Percentiles rank a stretch among this genome's conserved stretches.
Evolutionary conservation across 139 green algal species (phyloP).

Genomic region (Desmodesmus armatus): DNA sequence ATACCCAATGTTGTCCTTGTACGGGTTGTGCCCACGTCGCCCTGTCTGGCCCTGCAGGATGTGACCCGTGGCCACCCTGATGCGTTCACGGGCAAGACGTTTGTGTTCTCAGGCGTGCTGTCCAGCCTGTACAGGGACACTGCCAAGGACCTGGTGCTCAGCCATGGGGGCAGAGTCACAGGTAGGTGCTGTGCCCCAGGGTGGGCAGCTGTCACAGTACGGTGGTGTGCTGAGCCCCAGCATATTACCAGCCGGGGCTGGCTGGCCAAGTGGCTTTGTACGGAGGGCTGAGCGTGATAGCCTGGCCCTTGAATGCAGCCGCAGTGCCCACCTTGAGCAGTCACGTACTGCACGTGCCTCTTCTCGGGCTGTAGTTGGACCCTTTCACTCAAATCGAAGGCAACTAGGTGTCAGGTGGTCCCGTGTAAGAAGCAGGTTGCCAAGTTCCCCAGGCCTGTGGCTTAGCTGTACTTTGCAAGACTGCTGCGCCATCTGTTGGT

Average conservation of each 20-base stretch:
- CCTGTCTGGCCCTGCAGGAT: slow-evolving; percentile 54
- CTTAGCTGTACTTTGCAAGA: not conserved
- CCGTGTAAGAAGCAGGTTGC: not conserved
- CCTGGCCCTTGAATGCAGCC: not conserved
- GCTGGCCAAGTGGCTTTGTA: not conserved
- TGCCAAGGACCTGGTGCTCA: slow-evolving; percentile 87
- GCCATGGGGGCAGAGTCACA: slow-evolving; percentile 77
- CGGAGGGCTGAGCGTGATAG: not conserved
- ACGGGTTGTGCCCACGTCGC: not conserved
- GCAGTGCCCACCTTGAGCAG: not conserved
- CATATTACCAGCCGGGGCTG: not conserved
- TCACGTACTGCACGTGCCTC: no score
- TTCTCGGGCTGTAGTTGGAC: no score
- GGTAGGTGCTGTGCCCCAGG: no score
- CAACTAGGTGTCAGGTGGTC: not conserved
- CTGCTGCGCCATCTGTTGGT: slow-evolving; percentile 47
- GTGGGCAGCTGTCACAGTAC: slow-evolving; percentile 64
- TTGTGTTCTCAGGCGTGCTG: slow-evolving; percentile 92
- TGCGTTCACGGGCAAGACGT: slow-evolving; percentile 86
- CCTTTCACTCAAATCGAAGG: no score
- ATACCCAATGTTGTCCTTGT: not conserved
- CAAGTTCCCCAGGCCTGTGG: not conserved
- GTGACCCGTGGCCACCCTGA: slow-evolving; percentile 84
- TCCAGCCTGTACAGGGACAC: slow-evolving; percentile 83
- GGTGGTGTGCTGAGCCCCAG: not conserved